Evolutionary conservation across 345 rosid species (phyloP).

Genomic region (Dipteronia sinensis): DNA sequence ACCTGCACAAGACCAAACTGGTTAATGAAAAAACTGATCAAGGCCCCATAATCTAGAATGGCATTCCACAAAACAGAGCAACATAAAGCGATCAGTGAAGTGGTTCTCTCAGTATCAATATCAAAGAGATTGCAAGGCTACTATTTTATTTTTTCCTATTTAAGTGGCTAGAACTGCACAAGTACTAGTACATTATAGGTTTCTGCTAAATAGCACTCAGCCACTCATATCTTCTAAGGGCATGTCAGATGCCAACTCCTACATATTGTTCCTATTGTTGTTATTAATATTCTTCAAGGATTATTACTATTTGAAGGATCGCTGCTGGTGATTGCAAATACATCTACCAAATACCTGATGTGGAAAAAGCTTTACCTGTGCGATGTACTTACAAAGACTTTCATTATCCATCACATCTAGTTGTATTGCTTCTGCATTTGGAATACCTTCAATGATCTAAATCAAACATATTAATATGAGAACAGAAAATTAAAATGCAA

Average conservation of each 20-base stretch:
- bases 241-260: neutral
- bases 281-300: neutral
- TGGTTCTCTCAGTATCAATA: neutral
- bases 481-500: slow-evolving; percentile 12
- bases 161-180: neutral
- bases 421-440: slow-evolving; percentile 72
- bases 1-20: slow-evolving; percentile 51
- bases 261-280: neutral
- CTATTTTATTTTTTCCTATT: neutral
- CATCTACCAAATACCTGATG: neutral
- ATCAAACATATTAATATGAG: slow-evolving; percentile 19
- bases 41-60: neutral
- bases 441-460: slow-evolving; percentile 75
- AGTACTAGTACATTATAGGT: neutral
- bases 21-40: neutral
- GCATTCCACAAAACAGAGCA: neutral
- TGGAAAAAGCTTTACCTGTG: slow-evolving; percentile 54
- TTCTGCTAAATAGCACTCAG: neutral
- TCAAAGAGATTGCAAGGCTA: neutral
- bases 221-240: neutral
- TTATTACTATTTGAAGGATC: neutral
- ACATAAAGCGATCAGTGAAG: neutral
- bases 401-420: slow-evolving; percentile 72
- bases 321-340: neutral
- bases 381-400: slow-evolving; percentile 62